These are phyloP conservation scores for Russula brevipes DNA, from an alignment of 768 basidiomycete species.

Conservation along the genomic window DNA sequence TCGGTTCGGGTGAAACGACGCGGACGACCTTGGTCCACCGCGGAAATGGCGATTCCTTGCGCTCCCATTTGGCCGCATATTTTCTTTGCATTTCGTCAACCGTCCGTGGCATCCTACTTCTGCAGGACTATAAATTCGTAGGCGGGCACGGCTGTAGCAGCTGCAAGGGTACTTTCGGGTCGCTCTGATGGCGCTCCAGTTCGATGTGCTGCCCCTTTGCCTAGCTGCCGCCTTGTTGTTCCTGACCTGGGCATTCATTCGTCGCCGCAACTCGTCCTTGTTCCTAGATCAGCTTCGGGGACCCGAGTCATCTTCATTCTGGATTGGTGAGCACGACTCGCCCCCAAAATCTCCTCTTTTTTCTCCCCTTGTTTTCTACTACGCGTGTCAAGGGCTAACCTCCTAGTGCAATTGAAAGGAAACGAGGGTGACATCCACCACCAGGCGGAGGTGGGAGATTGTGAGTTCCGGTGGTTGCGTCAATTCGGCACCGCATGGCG, in stretches of 20 bases:
- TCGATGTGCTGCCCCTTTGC: neutral
- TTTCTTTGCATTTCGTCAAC: no score
- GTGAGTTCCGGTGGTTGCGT: constrained; percentile 18
- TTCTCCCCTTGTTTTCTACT: neutral
- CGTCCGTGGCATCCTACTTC: neutral
- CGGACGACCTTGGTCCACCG: no score
- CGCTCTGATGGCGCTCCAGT: neutral
- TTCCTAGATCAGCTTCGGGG: constrained; percentile 8
- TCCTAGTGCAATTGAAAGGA: constrained; percentile 19
- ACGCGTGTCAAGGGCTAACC: neutral
- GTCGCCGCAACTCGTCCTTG: neutral
- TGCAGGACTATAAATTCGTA: neutral
- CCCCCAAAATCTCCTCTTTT: no score
- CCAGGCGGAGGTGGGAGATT: constrained; percentile 29
- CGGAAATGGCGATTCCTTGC: no score
- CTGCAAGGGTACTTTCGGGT: neutral
- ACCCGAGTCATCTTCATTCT: constrained; percentile 8
- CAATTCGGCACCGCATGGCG: constrained; percentile 21
- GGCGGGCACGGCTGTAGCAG: neutral
- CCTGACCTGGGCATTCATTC: neutral
- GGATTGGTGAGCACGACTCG: constrained; percentile 2
- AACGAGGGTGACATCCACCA: constrained; percentile 24
- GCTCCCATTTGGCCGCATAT: no score
- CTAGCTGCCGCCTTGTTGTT: neutral
- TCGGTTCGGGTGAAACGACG: no score